Conservation (phyloP, 768 basidiomycete genomes). For the Tulasnella calospora region DNA sequence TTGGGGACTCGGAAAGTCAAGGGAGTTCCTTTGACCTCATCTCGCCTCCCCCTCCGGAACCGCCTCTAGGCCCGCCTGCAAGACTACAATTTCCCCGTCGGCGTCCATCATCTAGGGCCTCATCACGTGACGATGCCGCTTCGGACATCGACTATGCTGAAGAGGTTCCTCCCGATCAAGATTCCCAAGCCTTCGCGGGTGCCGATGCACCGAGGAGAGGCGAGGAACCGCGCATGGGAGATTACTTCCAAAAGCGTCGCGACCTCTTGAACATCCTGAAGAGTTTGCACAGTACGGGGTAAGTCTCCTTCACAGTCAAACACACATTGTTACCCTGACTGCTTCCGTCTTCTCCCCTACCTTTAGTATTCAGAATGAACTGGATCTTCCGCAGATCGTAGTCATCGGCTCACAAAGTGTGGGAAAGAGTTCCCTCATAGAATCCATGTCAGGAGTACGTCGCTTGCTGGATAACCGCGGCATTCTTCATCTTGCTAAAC, state of each 20-base stretch:
- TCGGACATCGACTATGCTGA: neutral
- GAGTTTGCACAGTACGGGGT: conserved; percentile 24
- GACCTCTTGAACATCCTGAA: conserved; percentile 20
- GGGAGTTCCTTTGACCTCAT: neutral
- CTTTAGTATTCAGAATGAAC: conserved; percentile 29
- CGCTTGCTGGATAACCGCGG: neutral
- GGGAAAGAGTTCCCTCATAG: conserved; percentile 73
- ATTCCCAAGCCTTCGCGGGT: neutral
- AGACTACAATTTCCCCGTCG: no score
- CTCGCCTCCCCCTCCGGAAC: neutral
- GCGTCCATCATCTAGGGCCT: no score
- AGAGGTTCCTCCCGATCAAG: neutral
- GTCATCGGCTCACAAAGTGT: conserved; percentile 70
- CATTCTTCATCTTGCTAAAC: neutral
- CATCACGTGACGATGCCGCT: neutral
- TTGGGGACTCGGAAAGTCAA: neutral
- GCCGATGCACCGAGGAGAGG: neutral
- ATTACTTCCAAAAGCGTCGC: neutral
- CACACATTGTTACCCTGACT: neutral
- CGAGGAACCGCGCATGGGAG: neutral
- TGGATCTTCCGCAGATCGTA: conserved; percentile 68
- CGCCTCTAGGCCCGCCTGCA: neutral
- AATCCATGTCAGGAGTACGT: conserved; percentile 52
- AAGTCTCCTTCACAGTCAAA: neutral
- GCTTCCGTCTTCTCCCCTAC: neutral